Percentiles rank a stretch among this genome's conserved stretches.
These are phyloP conservation scores for Phaeosphaeriaceae sp. DNA, from an alignment of 2,329 filamentous ascomycete species.

Conservation along the genomic window DNA sequence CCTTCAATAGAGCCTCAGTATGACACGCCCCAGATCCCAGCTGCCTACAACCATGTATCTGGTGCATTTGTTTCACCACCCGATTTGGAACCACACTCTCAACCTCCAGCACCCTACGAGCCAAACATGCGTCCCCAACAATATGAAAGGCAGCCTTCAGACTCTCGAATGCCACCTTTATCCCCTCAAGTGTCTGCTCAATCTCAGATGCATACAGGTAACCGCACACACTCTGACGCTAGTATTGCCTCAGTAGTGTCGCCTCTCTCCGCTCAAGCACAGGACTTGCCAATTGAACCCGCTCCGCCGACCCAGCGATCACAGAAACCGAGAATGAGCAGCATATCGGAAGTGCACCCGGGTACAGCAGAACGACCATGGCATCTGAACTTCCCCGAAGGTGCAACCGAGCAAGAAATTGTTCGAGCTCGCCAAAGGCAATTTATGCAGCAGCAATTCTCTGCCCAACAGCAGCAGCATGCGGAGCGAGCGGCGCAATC, in stretches of 20 bases:
- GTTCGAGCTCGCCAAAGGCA: conserved; percentile 46
- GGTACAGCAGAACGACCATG: conserved; percentile 34
- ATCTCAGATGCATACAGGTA: conserved; percentile 29
- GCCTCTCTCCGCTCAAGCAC: conserved; percentile 34
- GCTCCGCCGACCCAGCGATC: conserved; percentile 20
- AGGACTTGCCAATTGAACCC: conserved; percentile 19
- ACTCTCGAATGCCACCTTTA: conserved; percentile 38
- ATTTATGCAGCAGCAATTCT: conserved; percentile 43
- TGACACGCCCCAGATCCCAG: conserved; percentile 46
- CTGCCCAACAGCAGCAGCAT: conserved; percentile 40
- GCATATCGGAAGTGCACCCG: conserved; percentile 41
- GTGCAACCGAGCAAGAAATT: conserved; percentile 46
- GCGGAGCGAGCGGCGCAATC: conserved; percentile 39
- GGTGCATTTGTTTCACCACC: conserved; percentile 39
- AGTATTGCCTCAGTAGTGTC: conserved; percentile 40
- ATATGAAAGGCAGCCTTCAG: conserved; percentile 30
- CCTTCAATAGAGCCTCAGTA: conserved; percentile 39
- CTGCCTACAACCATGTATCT: conserved; percentile 42
- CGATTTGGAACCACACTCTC: conserved; percentile 20
- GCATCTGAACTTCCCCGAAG: conserved; percentile 44
- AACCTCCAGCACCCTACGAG: conserved; percentile 16
- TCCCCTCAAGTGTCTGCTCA: conserved; percentile 44
- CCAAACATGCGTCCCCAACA: conserved; percentile 15
- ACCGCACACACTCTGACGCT: conserved; percentile 35
- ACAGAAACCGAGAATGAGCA: conserved; percentile 44